Conservation (phyloP, 176 grass and related monocot genomes). For the Echinochloa phyllopogon region DNA sequence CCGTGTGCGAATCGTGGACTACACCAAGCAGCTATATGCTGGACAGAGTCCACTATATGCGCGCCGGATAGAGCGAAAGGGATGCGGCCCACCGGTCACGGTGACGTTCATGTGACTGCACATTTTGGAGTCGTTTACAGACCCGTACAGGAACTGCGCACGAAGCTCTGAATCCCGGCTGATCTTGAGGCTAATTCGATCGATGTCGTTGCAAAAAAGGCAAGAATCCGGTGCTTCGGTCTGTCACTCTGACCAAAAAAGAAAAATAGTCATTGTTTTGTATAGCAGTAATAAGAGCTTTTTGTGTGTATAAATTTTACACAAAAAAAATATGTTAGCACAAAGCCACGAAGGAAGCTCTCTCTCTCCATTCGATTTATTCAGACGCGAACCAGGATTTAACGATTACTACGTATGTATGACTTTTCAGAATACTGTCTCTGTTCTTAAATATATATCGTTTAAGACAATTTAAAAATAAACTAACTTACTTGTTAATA, state of each 20-base stretch:
- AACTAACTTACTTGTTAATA: no score
- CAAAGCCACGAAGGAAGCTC: no score
- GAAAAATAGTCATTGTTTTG: background rate
- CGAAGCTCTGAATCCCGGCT: background rate
- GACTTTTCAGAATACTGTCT: no score
- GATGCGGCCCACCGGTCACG: background rate
- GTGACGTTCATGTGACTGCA: background rate
- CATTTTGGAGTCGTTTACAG: background rate
- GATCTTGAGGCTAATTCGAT: background rate
- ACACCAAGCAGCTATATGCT: background rate
- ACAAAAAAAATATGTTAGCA: no score
- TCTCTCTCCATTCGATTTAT: background rate
- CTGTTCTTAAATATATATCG: no score
- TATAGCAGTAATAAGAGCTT: background rate
- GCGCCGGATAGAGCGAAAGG: background rate
- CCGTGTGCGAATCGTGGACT: background rate
- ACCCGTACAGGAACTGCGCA: background rate
- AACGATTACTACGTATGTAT: no score
- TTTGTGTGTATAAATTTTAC: no score
- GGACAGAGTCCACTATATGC: background rate
- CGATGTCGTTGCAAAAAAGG: no score
- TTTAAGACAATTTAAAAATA: no score
- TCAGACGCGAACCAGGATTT: background rate
- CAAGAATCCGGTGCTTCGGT: no score
- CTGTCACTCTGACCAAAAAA: background rate